Evolutionary conservation across 2,329 filamentous ascomycete genomes (phyloP).

Genomic region (Ascomycota sp.): DNA sequence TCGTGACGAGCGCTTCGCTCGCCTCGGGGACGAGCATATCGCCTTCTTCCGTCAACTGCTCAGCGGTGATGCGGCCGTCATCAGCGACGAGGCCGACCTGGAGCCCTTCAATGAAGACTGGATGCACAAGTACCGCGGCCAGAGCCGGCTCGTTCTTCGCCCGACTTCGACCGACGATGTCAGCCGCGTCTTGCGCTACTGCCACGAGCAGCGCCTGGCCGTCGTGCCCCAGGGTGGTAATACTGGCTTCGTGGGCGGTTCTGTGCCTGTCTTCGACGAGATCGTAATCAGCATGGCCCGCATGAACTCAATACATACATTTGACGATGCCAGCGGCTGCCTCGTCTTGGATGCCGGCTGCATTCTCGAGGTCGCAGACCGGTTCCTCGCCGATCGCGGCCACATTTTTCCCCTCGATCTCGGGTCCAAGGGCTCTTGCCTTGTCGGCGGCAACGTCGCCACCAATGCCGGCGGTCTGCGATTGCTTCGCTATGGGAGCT

Average conservation of each 20-base stretch:
- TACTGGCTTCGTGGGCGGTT: slow-evolving; percentile 86
- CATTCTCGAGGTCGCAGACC: slow-evolving; percentile 76
- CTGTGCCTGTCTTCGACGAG: slow-evolving; percentile 93
- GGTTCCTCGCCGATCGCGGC: slow-evolving; percentile 60
- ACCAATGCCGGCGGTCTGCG: slow-evolving; percentile 89
- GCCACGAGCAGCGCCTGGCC: slow-evolving; percentile 78
- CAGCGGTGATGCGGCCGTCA: slow-evolving; percentile 55
- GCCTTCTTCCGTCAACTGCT: slow-evolving; percentile 65
- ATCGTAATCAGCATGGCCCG: slow-evolving; percentile 80
- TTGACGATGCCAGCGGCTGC: slow-evolving; percentile 82
- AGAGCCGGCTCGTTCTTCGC: slow-evolving; percentile 71
- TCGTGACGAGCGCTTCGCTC: slow-evolving; percentile 54
- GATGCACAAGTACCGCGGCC: slow-evolving; percentile 97
- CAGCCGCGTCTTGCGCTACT: slow-evolving; percentile 80
- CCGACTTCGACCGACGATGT: slow-evolving; percentile 72
- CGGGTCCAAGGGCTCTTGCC: slow-evolving; percentile 93
- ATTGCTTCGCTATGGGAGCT: slow-evolving; percentile 75
- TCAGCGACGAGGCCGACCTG: slow-evolving; percentile 61
- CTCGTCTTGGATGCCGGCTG: slow-evolving; percentile 80
- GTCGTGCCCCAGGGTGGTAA: slow-evolving; percentile 96
- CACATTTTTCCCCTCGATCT: slow-evolving; percentile 92
- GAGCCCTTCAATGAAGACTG: slow-evolving; percentile 91
- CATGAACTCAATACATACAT: slow-evolving; percentile 80
- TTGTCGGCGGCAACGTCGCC: slow-evolving; percentile 86
- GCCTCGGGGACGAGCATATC: slow-evolving; percentile 62